A percentile compares a stretch with the other conserved stretches of the same genome.
phyloP scores from a whole-genome alignment of 768 basidiomycete genomes.

The Ephemerocybe angulata region DNA sequence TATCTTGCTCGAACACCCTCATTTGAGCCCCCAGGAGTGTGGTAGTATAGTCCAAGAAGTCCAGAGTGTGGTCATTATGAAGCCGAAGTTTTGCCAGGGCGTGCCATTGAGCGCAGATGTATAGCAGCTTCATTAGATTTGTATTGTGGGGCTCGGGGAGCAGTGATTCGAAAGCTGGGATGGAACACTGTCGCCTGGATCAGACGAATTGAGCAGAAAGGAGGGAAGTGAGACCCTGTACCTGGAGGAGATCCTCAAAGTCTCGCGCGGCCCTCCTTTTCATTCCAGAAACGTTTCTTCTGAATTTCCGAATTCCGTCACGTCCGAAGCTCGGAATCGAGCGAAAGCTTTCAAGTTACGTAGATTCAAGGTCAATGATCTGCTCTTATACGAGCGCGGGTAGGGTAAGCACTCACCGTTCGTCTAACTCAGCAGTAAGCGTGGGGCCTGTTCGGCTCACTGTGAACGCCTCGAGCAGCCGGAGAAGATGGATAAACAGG shows the following conservation, averaged over 20 bases:
- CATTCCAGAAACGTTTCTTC: constrained; percentile 26
- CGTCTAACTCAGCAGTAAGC: not conserved
- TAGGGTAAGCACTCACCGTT: not conserved
- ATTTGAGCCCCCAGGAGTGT: constrained; percentile 24
- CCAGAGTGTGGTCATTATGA: constrained; percentile 25
- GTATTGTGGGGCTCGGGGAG: constrained; percentile 20
- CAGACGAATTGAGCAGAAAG: not conserved
- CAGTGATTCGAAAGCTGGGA: constrained; percentile 36
- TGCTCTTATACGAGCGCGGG: not conserved
- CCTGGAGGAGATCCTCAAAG: constrained; percentile 40
- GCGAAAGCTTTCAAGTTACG: constrained; percentile 21
- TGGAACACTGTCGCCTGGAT: constrained; percentile 23
- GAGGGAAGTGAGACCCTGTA: constrained; percentile 3
- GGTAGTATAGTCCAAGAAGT: constrained; percentile 23
- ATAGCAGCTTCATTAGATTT: constrained; percentile 23
- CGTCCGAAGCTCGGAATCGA: constrained; percentile 22
- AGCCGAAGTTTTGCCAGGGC: too few relatives aligned
- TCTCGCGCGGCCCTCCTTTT: constrained; percentile 30
- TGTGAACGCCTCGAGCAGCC: constrained; percentile 23
- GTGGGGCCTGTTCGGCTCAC: not conserved
- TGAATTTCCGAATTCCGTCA: constrained; percentile 26
- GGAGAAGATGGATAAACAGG: constrained; percentile 33
- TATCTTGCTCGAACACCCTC: constrained; percentile 26
- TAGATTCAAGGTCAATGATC: constrained; percentile 12
- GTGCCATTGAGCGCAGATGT: too few relatives aligned